Base-by-base conservation (phyloP, 257 asterid species). In the Solanum acaule region DNA sequence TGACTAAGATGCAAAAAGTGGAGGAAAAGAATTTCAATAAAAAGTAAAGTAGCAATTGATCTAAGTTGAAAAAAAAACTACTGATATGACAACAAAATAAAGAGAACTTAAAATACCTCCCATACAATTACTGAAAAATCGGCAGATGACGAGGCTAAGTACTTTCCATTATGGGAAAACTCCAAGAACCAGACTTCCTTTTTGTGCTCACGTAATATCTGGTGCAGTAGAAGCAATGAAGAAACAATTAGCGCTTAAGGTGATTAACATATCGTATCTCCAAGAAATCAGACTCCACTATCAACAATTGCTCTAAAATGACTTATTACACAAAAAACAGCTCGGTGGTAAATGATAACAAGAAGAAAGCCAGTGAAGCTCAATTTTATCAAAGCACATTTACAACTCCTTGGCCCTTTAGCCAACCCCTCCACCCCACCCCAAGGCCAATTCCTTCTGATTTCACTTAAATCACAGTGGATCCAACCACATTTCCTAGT, bases 111-210 rank as follows among this genome's bases (percentile, higher is more conserved):
- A 18, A 82, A 85, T 92, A 95, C 98, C 98, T 96, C 98, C 98
- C 98, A 96, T 90, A 96, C 89, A 89, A 96, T 93, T 82, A 91
- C 96, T 22, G 93, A 89, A 89, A 84, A 83, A 89, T 95, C 95
- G 67, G 90, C 92, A 85, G 98, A 93, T 40, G 98, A 93, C 23
- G 98, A 96, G 42, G 98, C 98, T 92, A 96, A 90, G 91, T 93
- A 96, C 90, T 93, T 93, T 71, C 98, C 98, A 90, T 91, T 90
- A 88, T 95, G 94, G 86, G 98, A 94, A 91, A 96, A 96, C 88
- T 94, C 94, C 96, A 96, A 90, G 91, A 91, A 92, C 98, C 98
- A 95, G 87, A 96, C 93, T 92, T 96, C 98, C 88, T 91, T 94
- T 12, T 56, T 83, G 90, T 96, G 98, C 71, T 92, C 98, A 56